Evolutionary conservation across 2,329 filamentous ascomycete genomes (phyloP).

Genomic region (Phialocephala subalpina): DNA sequence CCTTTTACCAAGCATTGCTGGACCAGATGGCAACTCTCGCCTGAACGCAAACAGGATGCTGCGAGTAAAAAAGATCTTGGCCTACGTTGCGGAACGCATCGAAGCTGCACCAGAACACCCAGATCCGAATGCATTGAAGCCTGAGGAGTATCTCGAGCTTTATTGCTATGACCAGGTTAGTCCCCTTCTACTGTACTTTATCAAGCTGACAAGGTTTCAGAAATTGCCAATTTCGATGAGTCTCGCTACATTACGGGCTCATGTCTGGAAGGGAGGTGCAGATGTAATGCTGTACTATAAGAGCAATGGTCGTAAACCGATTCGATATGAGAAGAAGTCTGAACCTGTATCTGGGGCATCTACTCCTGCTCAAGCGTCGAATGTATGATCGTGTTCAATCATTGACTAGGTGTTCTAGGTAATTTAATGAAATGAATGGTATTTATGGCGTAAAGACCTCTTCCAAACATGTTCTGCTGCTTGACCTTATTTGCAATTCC

Average conservation of each 20-base stretch:
- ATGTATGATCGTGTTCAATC: constrained; percentile 14
- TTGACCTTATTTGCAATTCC: neutral
- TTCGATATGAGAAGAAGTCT: constrained; percentile 31
- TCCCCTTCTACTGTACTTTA: neutral
- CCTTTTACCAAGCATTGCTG: constrained; percentile 75
- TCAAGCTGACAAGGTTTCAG: constrained; percentile 32
- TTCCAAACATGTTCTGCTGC: neutral
- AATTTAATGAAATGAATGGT: constrained; percentile 12
- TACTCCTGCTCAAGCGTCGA: constrained; percentile 13
- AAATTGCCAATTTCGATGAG: constrained; percentile 83
- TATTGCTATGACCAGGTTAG: constrained; percentile 92
- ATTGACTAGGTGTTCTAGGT: constrained; percentile 5
- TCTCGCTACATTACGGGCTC: constrained; percentile 88
- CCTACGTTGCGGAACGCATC: constrained; percentile 91
- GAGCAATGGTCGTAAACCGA: constrained; percentile 73
- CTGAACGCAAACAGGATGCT: constrained; percentile 98
- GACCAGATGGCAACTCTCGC: constrained; percentile 82
- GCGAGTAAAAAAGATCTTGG: constrained; percentile 90
- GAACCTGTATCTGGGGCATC: constrained; percentile 17
- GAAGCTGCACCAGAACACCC: constrained; percentile 71
- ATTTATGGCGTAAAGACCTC: constrained; percentile 5
- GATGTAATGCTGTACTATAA: constrained; percentile 94
- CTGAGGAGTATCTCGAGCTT: constrained; percentile 93
- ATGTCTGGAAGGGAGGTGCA: constrained; percentile 94
- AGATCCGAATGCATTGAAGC: constrained; percentile 69